Evolutionary conservation across 176 grass and related monocot species (phyloP), one percentile per base, ranked within the genome.

Genomic region (Rhynchospora breviuscula): DNA sequence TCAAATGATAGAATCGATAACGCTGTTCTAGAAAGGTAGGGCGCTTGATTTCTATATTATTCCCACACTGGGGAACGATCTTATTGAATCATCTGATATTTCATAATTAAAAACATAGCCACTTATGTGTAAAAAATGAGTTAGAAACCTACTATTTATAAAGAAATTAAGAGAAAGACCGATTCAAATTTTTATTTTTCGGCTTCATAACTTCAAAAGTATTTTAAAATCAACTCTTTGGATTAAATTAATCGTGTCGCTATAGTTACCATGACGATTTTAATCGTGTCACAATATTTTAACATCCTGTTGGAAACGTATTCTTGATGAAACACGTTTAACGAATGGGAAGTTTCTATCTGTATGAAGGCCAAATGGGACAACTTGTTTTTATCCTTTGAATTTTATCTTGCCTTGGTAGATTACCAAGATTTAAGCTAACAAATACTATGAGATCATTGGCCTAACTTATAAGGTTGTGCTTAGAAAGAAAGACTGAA

Each of bases 391-490:
- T 21, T 40, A 40, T 67, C n/a, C 21, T 53, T 66, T 46, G 43
- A 65, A 79, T 21, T 45, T 81, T 64, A 45, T 15, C 44, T 10
- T 64, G 29, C 79, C 4, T 81, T 64, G 59, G 17, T 48, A 81
- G 79, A 81, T 81, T 47, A 81, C 60, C 79, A 64, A 79, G 9
- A 64, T 64, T n/a, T 81, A 23, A 81, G 56, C 60, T 63, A 64
- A 63, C 59, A 47, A 78, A 45, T 63, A 3, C 5, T 63, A 13
- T 63, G 49, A 77, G 13, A 77, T 33, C 54, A 23, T 33, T 33
- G 56, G 73, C 56, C 22, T 56, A 57, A 40, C 35, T 40, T 40
- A 0, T 40, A 40, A 40, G 35, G 35, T 40, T 40, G 35, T 40
- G 35, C 35, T 40, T 40, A 40, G 35, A 40, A 40, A 40, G 1